These are phyloP conservation scores for Venturiaceae sp. DNA, from an alignment of 2,329 filamentous ascomycete genomes.

Conservation along the genomic window DNA sequence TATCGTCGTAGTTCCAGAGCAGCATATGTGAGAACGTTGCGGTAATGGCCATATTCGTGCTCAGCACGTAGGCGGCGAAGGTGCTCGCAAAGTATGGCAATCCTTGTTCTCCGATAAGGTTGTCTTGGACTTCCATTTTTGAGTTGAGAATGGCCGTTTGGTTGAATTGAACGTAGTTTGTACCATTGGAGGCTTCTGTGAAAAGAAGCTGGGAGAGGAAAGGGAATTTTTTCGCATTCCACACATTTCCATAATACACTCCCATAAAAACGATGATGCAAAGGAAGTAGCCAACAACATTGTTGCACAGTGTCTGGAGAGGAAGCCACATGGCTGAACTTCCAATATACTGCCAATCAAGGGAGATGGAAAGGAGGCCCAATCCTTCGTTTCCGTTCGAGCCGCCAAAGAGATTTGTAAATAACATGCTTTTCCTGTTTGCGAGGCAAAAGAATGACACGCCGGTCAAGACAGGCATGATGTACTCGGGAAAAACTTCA, in stretches of 20 bases:
- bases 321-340: slow-evolving; percentile 5
- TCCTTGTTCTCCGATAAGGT: slow-evolving; percentile 6
- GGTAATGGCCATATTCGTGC: slow-evolving; percentile 10
- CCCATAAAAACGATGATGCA: slow-evolving; percentile 13
- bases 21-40: slow-evolving; percentile 10
- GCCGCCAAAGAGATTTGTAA: slow-evolving; percentile 10
- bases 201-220: slow-evolving; percentile 12
- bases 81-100: slow-evolving; percentile 10
- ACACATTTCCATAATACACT: slow-evolving; percentile 8
- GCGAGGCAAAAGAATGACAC: slow-evolving; percentile 10
- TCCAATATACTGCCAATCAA: slow-evolving; percentile 10
- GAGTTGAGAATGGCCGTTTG: slow-evolving; percentile 9
- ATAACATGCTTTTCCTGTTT: slow-evolving; percentile 8
- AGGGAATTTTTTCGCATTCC: slow-evolving; percentile 8
- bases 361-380: slow-evolving; percentile 6
- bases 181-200: slow-evolving; percentile 6
- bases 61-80: slow-evolving; percentile 7
- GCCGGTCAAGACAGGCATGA: slow-evolving; percentile 6
- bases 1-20: slow-evolving; percentile 17
- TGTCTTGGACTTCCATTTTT: slow-evolving; percentile 5
- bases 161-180: slow-evolving; percentile 9
- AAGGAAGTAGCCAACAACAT: slow-evolving; percentile 5
- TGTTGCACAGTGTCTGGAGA: slow-evolving; percentile 7
- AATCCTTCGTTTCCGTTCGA: slow-evolving; percentile 10
- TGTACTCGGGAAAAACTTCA: not conserved